Evolutionary conservation across 805 yeast genomes (phyloP), one percentile per base, ranked within the genome.

Genomic region (Lipomyces japonicus): DNA sequence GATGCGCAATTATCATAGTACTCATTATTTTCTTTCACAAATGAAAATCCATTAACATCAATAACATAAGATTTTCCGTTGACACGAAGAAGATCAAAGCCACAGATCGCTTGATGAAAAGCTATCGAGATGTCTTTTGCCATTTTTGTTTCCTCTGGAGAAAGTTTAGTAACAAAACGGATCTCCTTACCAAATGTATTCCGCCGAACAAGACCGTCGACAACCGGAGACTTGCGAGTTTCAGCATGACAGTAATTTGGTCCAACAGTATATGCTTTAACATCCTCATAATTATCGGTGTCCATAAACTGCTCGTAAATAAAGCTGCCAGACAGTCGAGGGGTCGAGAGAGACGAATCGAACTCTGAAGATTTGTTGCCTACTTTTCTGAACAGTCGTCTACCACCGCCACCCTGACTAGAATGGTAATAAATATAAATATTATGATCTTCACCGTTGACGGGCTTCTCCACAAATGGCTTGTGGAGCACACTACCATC

Each of bases 401-500:
- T 77, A 24, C 99, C 99, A 58, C 99, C 99, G 50, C 99, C 99
- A 40, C 99, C 99, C 45, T 85, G 84, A 51, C 84, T 78, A 50
- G 79, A 77, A 31, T 90, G 84, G 66, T 91, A 93, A 69, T 93
- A 93, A 35, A 93, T 90, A 67, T 84, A 86, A 41, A 93, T 91
- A 64, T 93, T 93, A 69, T 93, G 99, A 68, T 93, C 96, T 69
- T 93, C 99, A 47, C 99, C 99, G 68, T 93, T 96, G 2, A 90
- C 97, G 0, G 99, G 99, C 61, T 93, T 93, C 67, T 93, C 99
- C 30, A 93, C 98, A 74, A 82, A 93, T 4, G 99, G 99, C 65
- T 93, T 93, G 36, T 73, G 75, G 71, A 93, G 71, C 6, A 72
- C 71, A 61, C 78, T 68, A 6, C 95, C 96, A 59, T 85, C 79